Percentiles rank a stretch among this genome's conserved stretches.
Conservation (phyloP, 1,139 yeast species). For the Candida sp. region DNA sequence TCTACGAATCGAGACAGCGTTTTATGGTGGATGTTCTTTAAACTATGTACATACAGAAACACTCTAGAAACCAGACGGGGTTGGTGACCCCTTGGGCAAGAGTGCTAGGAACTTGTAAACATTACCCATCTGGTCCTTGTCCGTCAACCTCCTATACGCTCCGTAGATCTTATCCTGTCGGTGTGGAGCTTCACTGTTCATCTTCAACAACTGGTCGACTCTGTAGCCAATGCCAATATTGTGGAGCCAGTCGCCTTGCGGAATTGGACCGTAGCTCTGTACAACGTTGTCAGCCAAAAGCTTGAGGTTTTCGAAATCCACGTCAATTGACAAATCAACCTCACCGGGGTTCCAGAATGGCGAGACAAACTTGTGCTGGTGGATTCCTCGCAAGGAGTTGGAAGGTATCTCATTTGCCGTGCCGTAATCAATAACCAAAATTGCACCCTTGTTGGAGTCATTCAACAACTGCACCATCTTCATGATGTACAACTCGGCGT, state of each 20-base stretch:
- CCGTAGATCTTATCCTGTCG: slow-evolving; percentile 52
- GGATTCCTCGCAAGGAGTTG: slow-evolving; percentile 75
- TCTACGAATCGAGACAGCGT: too few relatives aligned
- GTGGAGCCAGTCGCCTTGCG: slow-evolving; percentile 85
- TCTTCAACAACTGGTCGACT: slow-evolving; percentile 54
- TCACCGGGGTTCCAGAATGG: slow-evolving; percentile 80
- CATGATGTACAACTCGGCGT: slow-evolving; percentile 58
- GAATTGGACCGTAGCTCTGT: slow-evolving; percentile 59
- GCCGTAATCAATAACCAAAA: slow-evolving; percentile 81
- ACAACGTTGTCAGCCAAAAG: slow-evolving; percentile 15
- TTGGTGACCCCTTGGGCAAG: slow-evolving; percentile 48
- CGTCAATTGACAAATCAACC: slow-evolving; percentile 85
- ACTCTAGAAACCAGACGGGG: slow-evolving; percentile 41
- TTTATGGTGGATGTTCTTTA: neutral
- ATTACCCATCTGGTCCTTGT: slow-evolving; percentile 74
- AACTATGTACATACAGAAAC: neutral
- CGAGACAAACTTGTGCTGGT: slow-evolving; percentile 74
- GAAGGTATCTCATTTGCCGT: slow-evolving; percentile 55
- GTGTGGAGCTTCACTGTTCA: slow-evolving; percentile 30
- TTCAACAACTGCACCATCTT: slow-evolving; percentile 49
- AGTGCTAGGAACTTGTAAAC: slow-evolving; percentile 75
- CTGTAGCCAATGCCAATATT: slow-evolving; percentile 78
- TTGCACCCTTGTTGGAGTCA: slow-evolving; percentile 58
- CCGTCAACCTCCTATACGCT: slow-evolving; percentile 69
- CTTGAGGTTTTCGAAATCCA: slow-evolving; percentile 68